Percentiles rank a stretch among this genome's conserved stretches.
phyloP scores from a whole-genome alignment of 1,139 yeast species.

The Yamadazyma conglobata region DNA sequence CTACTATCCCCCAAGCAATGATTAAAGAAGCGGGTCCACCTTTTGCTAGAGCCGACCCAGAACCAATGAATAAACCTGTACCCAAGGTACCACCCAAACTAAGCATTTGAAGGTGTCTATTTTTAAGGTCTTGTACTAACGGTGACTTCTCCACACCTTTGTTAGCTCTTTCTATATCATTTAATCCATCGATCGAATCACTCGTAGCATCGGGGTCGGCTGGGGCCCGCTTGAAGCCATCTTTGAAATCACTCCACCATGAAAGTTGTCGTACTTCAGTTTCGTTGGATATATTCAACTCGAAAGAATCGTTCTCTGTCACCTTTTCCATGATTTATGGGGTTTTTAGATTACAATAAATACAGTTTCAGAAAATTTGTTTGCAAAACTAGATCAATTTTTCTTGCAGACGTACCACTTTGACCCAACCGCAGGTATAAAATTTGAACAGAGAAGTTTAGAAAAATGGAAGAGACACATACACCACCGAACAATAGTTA shows the following conservation, averaged over 20 bases:
- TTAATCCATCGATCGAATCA: conserved; percentile 6
- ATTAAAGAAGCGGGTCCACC: conserved; percentile 84
- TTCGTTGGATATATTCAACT: neutral
- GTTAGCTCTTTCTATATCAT: conserved; percentile 29
- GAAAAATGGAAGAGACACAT: too few species aligned
- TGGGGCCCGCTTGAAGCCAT: conserved; percentile 34
- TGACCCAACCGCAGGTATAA: too few species aligned
- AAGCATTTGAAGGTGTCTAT: conserved; percentile 59
- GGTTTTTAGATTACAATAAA: too few species aligned
- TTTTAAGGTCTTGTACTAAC: conserved; percentile 36
- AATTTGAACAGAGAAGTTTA: too few species aligned
- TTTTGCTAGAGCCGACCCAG: conserved; percentile 59
- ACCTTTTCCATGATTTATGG: conserved; percentile 1
- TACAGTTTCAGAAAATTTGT: too few species aligned
- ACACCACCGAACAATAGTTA: too few species aligned
- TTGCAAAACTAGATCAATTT: too few species aligned
- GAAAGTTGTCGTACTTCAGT: neutral
- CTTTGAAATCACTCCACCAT: conserved; percentile 23
- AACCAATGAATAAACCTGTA: conserved; percentile 70
- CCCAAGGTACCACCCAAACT: conserved; percentile 68
- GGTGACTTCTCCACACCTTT: conserved; percentile 29
- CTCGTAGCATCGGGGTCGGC: conserved; percentile 17
- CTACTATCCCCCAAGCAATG: conserved; percentile 65
- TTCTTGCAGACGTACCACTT: too few species aligned
- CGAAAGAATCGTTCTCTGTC: conserved; percentile 1